phyloP scores from a whole-genome alignment of 257 asterid genomes.

The Nicotiana paniculata region DNA sequence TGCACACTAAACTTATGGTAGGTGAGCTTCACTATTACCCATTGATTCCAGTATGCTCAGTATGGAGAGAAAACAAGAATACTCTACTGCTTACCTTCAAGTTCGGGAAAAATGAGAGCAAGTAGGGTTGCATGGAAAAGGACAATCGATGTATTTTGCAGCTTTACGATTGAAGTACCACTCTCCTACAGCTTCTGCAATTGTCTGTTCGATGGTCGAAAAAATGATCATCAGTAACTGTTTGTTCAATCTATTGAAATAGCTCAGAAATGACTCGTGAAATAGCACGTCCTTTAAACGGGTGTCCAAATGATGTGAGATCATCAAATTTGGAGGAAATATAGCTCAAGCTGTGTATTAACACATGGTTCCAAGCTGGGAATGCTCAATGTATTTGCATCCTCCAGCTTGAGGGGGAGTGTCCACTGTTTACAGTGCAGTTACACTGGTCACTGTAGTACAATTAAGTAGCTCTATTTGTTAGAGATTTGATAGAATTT shows the following conservation, averaged over 20 bases:
- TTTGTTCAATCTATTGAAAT: background rate
- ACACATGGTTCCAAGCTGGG: too few relatives aligned
- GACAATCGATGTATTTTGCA: slow-evolving; percentile 58
- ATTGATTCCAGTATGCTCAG: background rate
- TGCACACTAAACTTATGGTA: background rate
- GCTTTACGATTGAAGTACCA: slow-evolving; percentile 74
- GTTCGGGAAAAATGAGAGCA: slow-evolving; percentile 21
- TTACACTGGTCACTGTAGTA: background rate
- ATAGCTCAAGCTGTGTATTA: too few relatives aligned
- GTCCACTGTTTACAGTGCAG: background rate
- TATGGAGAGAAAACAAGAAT: background rate
- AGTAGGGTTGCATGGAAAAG: slow-evolving; percentile 90
- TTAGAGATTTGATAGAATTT: background rate
- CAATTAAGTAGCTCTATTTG: background rate
- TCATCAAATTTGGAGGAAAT: background rate
- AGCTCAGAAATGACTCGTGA: background rate
- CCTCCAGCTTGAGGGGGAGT: background rate
- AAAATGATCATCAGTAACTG: background rate
- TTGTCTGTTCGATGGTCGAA: slow-evolving; percentile 46
- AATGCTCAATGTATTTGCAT: too few relatives aligned
- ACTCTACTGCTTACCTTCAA: background rate
- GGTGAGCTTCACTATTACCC: background rate
- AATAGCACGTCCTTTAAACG: background rate
- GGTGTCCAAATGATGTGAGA: background rate
- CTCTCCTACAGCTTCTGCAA: slow-evolving; percentile 86